Conservation (phyloP, 2,329 filamentous ascomycete genomes). For the Trichoderma pleuroti region DNA sequence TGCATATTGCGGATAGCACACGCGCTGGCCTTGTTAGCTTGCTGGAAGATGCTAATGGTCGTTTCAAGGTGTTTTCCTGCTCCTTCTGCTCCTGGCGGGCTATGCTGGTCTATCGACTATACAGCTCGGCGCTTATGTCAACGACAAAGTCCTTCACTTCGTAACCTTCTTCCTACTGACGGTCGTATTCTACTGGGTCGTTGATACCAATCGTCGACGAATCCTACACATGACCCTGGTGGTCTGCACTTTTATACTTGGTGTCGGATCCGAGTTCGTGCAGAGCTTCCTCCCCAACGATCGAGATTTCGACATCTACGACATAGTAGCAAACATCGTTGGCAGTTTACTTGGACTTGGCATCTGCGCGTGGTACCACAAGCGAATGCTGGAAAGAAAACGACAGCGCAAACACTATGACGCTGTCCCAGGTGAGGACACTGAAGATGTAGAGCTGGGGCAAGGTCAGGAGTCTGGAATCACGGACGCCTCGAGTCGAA, state of each 20-base stretch:
- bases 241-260: constrained; percentile 69
- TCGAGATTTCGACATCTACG: constrained; percentile 70
- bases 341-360: constrained; percentile 70
- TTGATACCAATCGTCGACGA: constrained; percentile 85
- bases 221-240: constrained; percentile 78
- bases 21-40: neutral
- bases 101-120: constrained; percentile 74
- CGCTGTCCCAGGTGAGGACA: constrained; percentile 61
- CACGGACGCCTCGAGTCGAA: constrained; percentile 36
- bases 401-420: constrained; percentile 70
- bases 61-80: constrained; percentile 60
- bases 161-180: constrained; percentile 89
- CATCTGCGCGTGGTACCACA: constrained; percentile 87
- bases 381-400: constrained; percentile 88
- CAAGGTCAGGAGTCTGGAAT: constrained; percentile 67
- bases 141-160: constrained; percentile 88
- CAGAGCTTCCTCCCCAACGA: constrained; percentile 73
- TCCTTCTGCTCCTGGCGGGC: constrained; percentile 69
- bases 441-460: constrained; percentile 73
- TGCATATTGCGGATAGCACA: neutral
- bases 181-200: constrained; percentile 89
- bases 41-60: neutral
- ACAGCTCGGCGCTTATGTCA: constrained; percentile 57
- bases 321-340: constrained; percentile 82
- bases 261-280: constrained; percentile 71